Evolutionary conservation across 1,139 yeast species (phyloP).

Genomic region (Candida gigantensis): DNA sequence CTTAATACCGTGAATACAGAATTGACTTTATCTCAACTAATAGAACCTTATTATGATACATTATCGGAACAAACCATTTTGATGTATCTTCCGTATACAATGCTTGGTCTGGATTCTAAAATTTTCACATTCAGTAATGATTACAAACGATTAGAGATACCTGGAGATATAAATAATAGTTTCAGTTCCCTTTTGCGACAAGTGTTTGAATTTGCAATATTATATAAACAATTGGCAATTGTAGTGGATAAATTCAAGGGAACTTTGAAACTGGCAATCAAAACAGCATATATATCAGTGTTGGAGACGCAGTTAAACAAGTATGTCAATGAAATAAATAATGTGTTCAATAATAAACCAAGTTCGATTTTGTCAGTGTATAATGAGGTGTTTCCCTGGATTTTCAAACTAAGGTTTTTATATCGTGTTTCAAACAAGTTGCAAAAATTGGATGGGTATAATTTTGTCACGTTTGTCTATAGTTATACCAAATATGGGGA

Average conservation of each 20-base stretch:
- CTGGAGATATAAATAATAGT: conserved; percentile 57
- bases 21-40: conserved; percentile 20
- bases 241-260: conserved; percentile 32
- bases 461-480: conserved; percentile 55
- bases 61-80: conserved; percentile 52
- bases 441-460: conserved; percentile 46
- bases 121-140: conserved; percentile 51
- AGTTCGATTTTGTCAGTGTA: conserved; percentile 44
- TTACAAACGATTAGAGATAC: conserved; percentile 40
- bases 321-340: conserved; percentile 60
- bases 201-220: conserved; percentile 72
- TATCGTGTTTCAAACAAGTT: conserved; percentile 41
- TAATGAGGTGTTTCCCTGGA: conserved; percentile 45
- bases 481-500: conserved; percentile 67
- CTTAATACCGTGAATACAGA: background rate
- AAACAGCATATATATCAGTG: conserved; percentile 63
- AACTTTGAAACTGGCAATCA: conserved; percentile 50
- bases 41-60: conserved; percentile 37
- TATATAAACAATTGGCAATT: conserved; percentile 50
- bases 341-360: conserved; percentile 37
- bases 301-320: conserved; percentile 52
- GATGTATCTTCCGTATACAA: conserved; percentile 60
- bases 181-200: conserved; percentile 57
- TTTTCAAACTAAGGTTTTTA: conserved; percentile 58
- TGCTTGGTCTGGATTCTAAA: conserved; percentile 73